Base-by-base conservation (phyloP, 1,284 basidiomycete species). In the Xerocomus nothofagi region DNA sequence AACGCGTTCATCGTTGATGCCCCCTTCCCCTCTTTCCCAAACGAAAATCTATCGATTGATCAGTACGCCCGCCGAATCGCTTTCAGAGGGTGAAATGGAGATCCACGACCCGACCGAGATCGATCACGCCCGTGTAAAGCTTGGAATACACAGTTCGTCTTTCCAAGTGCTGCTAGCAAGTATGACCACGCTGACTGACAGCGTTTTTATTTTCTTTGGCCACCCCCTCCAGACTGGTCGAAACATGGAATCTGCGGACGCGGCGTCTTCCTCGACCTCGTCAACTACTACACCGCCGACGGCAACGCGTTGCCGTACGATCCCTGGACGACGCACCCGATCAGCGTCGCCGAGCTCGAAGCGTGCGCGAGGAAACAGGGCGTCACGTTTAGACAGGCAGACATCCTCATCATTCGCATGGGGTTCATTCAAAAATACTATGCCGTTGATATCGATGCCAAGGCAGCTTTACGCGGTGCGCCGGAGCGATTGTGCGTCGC, bases 241-340 rank as follows among this genome's bases (percentile, higher is more conserved):
- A 74, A 80, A 26, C 86, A 88, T 56, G 86, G 86, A 1, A 88
- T 88, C 47, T 84, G 81, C 47, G 84, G 86, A 0, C 77, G 86
- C 4, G 86, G 82, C 17, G 82, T 88, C 32, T 65, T 88, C 15
- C 72, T 88, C 27, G 86, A 88, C 63, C 67, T 88, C 12, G 81
- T 86, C 39, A 64, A 71, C 14, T 79, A 76, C 64, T 75, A 75
- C 50, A 78, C 75, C 2, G 69, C 71, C 11, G 66, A 69, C 14
- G 75, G 75, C 0, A 64, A 57, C 2, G 37, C 57, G 3, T 66
- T 85, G 3, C 79, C 81, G 0, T 86, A 84, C 57, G 81, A 89
- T 62, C 86, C 86, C 0, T 82, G 81, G 78, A 74, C 76, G 4
- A 73, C 80, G 1, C 79, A 85, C 59, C 60, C 73, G 0, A 76